Conservation (phyloP, 805 yeast species). For the Phaffomyces opuntiae region DNA sequence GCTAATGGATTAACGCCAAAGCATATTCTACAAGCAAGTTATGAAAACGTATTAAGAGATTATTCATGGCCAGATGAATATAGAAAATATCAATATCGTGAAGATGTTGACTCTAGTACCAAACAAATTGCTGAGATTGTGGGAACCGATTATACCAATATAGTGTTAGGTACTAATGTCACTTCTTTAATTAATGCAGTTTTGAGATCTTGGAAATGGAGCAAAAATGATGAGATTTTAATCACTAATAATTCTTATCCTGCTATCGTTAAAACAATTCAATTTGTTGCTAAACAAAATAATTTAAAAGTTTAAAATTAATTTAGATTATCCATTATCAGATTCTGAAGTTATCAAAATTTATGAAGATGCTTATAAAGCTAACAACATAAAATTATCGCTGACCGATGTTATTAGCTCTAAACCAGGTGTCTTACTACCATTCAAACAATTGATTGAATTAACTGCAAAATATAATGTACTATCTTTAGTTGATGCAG, state of each 20-base stretch:
- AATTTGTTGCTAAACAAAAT: slow-evolving; percentile 19
- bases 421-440: slow-evolving; percentile 55
- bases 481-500: slow-evolving; percentile 62
- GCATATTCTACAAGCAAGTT: slow-evolving; percentile 33
- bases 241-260: slow-evolving; percentile 7
- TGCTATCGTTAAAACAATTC: slow-evolving; percentile 6
- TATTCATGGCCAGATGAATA: slow-evolving; percentile 40
- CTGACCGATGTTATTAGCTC: slow-evolving; percentile 55
- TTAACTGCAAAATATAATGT: slow-evolving; percentile 41
- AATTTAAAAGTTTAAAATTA: slow-evolving; percentile 30
- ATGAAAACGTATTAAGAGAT: slow-evolving; percentile 22
- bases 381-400: slow-evolving; percentile 32
- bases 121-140: slow-evolving; percentile 33
- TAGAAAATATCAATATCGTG: slow-evolving; percentile 23
- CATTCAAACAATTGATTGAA: slow-evolving; percentile 41
- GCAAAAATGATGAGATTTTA: slow-evolving; percentile 39
- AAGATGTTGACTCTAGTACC: slow-evolving; percentile 27
- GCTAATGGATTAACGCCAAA: slow-evolving; percentile 49
- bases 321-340: slow-evolving; percentile 37
- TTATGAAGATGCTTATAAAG: slow-evolving; percentile 24
- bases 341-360: slow-evolving; percentile 32
- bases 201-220: slow-evolving; percentile 42
- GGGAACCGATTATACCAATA: slow-evolving; percentile 36
- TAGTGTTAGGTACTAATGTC: slow-evolving; percentile 50
- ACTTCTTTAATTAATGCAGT: slow-evolving; percentile 50